Evolutionary conservation across 192 early-diverging fungal genomes (phyloP), one percentile per base, ranked within the genome.

Genomic region (Funneliformis geosporum): DNA sequence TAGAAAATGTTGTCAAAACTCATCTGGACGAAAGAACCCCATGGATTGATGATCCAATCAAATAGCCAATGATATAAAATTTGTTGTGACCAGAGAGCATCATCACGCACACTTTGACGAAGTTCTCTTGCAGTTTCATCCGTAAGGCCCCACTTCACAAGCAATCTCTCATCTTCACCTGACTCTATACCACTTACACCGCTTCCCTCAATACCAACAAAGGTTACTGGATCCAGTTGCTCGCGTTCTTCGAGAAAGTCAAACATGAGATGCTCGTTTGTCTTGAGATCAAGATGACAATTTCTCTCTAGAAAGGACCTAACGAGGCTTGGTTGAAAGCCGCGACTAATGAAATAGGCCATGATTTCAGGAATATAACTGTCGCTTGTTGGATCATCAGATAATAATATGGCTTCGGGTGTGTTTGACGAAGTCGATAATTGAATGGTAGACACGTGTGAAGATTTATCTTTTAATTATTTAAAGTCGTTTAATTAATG

Each of bases 71-170:
- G 70, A 27, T 72, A 27, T 27, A 72, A 72, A 72, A 25, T 8
- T 46, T 28, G 44, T 46, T 72, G 0, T 2, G 25, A 72, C 44
- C 70, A 72, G 21, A 69, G 14, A 6, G 18, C 9, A 69, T 69
- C 25, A 43, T 47, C 44, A 47, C 25, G 3, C 25, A 72, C 44
- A 28, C 44, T 72, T 16, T 72, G 0, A 50, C 44, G 23, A 4
- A 72, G 44, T 72, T 47, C 25, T 0, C 5, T 47, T 72, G 70
- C 44, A 4, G 23, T 44, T 28, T 72, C 25, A 0, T 72, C 70
- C 14, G 70, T 72, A 72, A 72, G 70, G 28, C 70, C 44, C 69
- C 67, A 50, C 3, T 72, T 27, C 44, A 47, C 12, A 72, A 72
- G 44, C 4, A 72, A 72, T 33, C 16, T 72, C 23, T 47, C 12